Conservation (phyloP, 805 yeast genomes). For the Pichia pseudocactophila region DNA sequence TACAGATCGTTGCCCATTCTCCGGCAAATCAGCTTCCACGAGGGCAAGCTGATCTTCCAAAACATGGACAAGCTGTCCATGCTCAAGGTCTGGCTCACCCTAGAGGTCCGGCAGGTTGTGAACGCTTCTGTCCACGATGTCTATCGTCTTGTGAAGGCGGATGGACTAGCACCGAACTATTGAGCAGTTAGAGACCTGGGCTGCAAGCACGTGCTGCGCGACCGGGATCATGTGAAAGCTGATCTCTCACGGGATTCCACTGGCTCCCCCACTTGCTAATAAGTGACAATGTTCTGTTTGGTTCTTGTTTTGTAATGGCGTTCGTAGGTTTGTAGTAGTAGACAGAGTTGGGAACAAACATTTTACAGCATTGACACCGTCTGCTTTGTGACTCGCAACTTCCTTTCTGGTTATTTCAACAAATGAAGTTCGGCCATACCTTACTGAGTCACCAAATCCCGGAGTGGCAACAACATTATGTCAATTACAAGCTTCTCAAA, state of each 20-base stretch:
- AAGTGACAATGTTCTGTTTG: too few relatives aligned
- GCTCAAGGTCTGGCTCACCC: conserved; percentile 85
- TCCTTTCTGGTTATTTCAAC: background rate
- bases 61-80: conserved; percentile 61
- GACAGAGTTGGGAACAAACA: background rate
- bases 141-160: conserved; percentile 50
- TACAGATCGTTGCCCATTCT: conserved; percentile 72
- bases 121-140: conserved; percentile 76
- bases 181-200: too few relatives aligned
- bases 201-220: too few relatives aligned
- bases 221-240: too few relatives aligned
- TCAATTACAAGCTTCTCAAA: conserved; percentile 81
- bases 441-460: conserved; percentile 82
- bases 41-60: conserved; percentile 48
- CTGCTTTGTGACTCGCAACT: too few relatives aligned
- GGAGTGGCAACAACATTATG: conserved; percentile 78
- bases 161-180: conserved; percentile 57
- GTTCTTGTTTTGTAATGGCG: too few relatives aligned
- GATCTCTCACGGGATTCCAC: too few relatives aligned
- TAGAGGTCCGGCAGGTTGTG: conserved; percentile 82
- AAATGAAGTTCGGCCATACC: conserved; percentile 78
- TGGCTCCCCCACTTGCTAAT: too few relatives aligned
- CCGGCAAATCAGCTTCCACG: conserved; percentile 70
- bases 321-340: too few relatives aligned
- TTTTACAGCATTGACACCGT: too few relatives aligned